Evolutionary conservation across 2,329 filamentous ascomycete species (phyloP).

Genomic region (Pseudohalonectria lignicola): DNA sequence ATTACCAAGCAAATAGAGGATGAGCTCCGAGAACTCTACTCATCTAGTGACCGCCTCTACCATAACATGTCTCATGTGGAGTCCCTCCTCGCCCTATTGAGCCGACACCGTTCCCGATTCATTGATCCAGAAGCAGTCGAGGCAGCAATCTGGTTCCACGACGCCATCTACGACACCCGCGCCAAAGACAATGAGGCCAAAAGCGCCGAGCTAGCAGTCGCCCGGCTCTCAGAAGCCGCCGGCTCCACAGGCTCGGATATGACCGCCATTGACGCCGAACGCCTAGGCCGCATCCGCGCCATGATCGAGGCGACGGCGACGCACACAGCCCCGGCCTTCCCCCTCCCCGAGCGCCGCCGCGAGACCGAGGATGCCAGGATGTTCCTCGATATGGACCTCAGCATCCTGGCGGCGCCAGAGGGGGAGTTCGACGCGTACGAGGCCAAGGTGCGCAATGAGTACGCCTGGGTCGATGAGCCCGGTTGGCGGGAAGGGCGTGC

Average conservation of each 20-base stretch:
- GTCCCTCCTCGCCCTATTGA: constrained; percentile 6
- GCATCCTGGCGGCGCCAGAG: constrained; percentile 6
- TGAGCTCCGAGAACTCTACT: constrained; percentile 3
- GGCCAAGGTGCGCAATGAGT: constrained; percentile 16
- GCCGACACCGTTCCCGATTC: constrained; percentile 3
- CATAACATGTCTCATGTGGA: constrained; percentile 7
- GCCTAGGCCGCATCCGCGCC: constrained; percentile 3
- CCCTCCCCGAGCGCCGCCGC: not conserved
- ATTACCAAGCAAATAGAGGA: not conserved
- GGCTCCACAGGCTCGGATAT: not conserved
- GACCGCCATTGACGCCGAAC: not conserved
- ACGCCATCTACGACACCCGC: constrained; percentile 8
- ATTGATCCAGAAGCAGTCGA: constrained; percentile 8
- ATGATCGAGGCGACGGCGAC: constrained; percentile 9
- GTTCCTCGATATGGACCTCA: constrained; percentile 10
- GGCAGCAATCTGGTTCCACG: constrained; percentile 11
- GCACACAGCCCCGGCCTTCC: constrained; percentile 3
- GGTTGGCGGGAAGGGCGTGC: constrained; percentile 6
- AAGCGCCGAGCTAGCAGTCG: constrained; percentile 6
- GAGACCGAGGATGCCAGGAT: constrained; percentile 5
- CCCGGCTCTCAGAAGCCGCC: not conserved
- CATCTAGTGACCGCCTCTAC: constrained; percentile 5
- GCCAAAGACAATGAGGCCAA: constrained; percentile 5
- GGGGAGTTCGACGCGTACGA: constrained; percentile 17
- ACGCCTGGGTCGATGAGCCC: constrained; percentile 4